A percentile compares a stretch with the other conserved stretches of the same genome.
These are phyloP conservation scores for Copromyces sp. DNA, from an alignment of 495 filamentous ascomycete genomes.

Conservation along the genomic window DNA sequence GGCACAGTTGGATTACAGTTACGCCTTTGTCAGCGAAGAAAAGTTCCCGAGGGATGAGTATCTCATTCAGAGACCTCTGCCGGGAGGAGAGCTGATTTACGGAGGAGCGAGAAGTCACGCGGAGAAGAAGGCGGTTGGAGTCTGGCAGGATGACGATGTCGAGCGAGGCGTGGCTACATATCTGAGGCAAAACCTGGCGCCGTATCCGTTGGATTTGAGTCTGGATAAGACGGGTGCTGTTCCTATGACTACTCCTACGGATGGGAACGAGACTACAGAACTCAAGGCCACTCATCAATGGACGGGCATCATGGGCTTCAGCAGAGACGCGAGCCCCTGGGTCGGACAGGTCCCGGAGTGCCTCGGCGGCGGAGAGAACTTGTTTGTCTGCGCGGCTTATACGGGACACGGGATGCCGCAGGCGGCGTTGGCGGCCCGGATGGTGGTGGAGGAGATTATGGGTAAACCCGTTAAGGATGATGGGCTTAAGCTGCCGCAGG, in stretches of 20 bases:
- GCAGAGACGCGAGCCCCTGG: slow-evolving; percentile 57
- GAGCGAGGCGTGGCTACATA: slow-evolving; percentile 46
- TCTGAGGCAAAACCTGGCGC: slow-evolving; percentile 30
- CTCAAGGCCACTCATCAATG: slow-evolving; percentile 53
- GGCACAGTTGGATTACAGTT: slow-evolving; percentile 36
- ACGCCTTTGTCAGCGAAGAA: slow-evolving; percentile 47
- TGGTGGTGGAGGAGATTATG: slow-evolving; percentile 53
- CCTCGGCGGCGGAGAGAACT: slow-evolving; percentile 23
- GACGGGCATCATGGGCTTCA: slow-evolving; percentile 80
- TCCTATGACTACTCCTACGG: slow-evolving; percentile 2
- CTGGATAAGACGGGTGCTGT: background rate
- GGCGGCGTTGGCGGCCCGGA: slow-evolving; percentile 57
- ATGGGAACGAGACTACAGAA: slow-evolving; percentile 16
- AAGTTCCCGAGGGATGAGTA: slow-evolving; percentile 50
- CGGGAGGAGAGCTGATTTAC: slow-evolving; percentile 49
- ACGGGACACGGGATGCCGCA: slow-evolving; percentile 80
- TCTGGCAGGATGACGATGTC: slow-evolving; percentile 45
- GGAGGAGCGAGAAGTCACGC: slow-evolving; percentile 30
- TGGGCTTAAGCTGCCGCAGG: slow-evolving; percentile 27
- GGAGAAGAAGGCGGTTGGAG: slow-evolving; percentile 38
- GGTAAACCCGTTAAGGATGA: slow-evolving; percentile 10
- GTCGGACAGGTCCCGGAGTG: slow-evolving; percentile 47
- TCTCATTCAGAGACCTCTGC: slow-evolving; percentile 54
- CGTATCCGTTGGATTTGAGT: slow-evolving; percentile 14
- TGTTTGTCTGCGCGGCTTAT: slow-evolving; percentile 41